Base-by-base conservation (phyloP, 345 rosid genomes). In the Arabidopsis arenosa region DNA sequence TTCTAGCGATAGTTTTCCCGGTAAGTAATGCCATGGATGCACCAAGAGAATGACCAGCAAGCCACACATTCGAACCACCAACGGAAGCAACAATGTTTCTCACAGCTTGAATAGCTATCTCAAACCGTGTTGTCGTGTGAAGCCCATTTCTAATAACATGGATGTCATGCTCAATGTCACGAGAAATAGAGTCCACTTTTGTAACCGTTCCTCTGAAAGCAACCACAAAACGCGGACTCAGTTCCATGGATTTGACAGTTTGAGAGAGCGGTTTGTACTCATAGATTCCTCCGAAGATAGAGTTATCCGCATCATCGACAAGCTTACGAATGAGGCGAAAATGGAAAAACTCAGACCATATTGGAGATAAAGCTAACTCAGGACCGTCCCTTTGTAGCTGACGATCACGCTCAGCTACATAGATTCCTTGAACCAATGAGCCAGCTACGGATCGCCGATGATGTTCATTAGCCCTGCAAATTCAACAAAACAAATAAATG, bases 1-100 rank as follows among this genome's bases (percentile, higher is more conserved):
- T 75, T 81, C 86, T 83, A 18, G 91, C 94, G 82, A 87, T 79
- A 45, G 86, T 89, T 84, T 87, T 93, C 61, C 97, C 96, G 0
- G 90, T 88, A 32, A 91, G 84, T 81, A 91, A 64, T 10, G 91
- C 95, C 87, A 91, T 81, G 74, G 96, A 90, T 43, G 97, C 86
- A 58, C 99, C 98, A 14, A 95, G 86, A 70, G 96, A 93, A 77
- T 95, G 97, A 63, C 99, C 99, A 6, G 94, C 92, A 72, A 95
- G 67, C 98, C 97, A 95, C 36, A 93, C 87, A 52, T 87, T 87
- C 0, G 92, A 87, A 39, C 70, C 80, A 9, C 94, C 96, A 5
- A 83, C 87, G 0, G 85, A 39, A 68, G 91, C 91, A 41, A 93
- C 93, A 80, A 83, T 78, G 62, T 85, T 88, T 70, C 83, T 79